Base-by-base conservation (phyloP, 495 filamentous ascomycete species). In the Parmelia sp. region DNA sequence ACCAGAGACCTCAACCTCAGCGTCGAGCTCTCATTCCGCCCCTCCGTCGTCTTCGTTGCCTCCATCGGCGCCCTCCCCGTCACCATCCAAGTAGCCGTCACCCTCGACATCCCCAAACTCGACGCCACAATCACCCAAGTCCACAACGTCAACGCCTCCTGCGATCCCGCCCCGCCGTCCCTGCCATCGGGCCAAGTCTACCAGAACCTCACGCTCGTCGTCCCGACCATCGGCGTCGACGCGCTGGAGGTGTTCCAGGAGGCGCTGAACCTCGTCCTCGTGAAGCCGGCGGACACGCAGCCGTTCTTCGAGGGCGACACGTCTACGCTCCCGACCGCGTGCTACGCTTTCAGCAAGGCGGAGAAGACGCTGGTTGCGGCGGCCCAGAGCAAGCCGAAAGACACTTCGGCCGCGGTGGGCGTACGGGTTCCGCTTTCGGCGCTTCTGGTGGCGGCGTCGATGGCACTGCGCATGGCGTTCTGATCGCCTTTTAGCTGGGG, bases 1-100 rank as follows among this genome's bases (percentile, higher is more conserved):
- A 47, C 31, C 27, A 57, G 27, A 47, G 47, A 65, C 31, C 27
- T 65, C 4, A 37, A 65, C 33, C 17, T 65, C 35, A 12, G 35
- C 58, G 3, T 61, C 19, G 17, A 61, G 19, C 23, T 65, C 42
- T 61, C 64, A 47, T 61, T 61, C 37, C 58, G 58, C n/a, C 58
- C 64, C 35, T 61, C 64, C 27, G 19, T 66, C 58, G 19, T 3
- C 19, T 61, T 61, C 59, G 51, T 44, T 11, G 58, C 33, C 47
- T 21, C 57, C 23, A 42, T 44, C 3, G 58, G 45, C 29, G 58
- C 8, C 1, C n/a, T 57, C 2, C 56, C 58, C 7, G 47, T 59
- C 45, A 29, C 21, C 49, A 17, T 57, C 11, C 25, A 53, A 12
- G 36, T 62, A 2, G 51, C n/a, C 8, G 35, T 66, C 4, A 58